Evolutionary conservation across 345 rosid genomes (phyloP).

Genomic region (Eucalyptus regnans): DNA sequence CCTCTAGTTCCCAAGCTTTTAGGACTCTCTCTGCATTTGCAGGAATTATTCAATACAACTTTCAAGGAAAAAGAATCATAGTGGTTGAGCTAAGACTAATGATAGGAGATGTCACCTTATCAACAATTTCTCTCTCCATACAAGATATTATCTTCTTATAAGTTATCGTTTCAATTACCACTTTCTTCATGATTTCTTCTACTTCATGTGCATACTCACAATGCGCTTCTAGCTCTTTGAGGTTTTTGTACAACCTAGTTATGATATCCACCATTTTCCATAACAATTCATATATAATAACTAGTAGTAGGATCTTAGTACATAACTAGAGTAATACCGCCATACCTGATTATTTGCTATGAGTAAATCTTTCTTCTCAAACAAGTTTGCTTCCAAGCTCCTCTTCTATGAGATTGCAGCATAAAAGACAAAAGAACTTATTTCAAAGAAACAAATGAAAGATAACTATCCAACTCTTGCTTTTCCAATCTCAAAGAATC

Average conservation of each 20-base stretch:
- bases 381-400: constrained; percentile 40
- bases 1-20: too few relatives aligned
- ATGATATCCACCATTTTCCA: constrained; percentile 1
- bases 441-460: not conserved
- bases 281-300: not conserved
- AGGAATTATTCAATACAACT: too few relatives aligned
- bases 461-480: constrained; percentile 9
- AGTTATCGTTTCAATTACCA: too few relatives aligned
- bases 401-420: constrained; percentile 44
- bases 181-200: not conserved
- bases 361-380: constrained; percentile 12
- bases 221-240: constrained; percentile 46
- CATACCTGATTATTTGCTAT: constrained; percentile 50
- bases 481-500: too few relatives aligned
- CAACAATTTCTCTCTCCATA: too few relatives aligned
- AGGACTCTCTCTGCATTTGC: too few relatives aligned
- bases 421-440: constrained; percentile 17
- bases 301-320: not conserved
- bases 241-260: constrained; percentile 36
- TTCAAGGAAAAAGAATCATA: too few relatives aligned
- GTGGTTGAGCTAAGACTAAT: too few relatives aligned
- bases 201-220: constrained; percentile 41
- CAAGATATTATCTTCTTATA: too few relatives aligned
- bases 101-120: too few relatives aligned
- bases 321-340: not conserved